phyloP scores from a whole-genome alignment of 805 yeast species.

The Yarrowia sp. region DNA sequence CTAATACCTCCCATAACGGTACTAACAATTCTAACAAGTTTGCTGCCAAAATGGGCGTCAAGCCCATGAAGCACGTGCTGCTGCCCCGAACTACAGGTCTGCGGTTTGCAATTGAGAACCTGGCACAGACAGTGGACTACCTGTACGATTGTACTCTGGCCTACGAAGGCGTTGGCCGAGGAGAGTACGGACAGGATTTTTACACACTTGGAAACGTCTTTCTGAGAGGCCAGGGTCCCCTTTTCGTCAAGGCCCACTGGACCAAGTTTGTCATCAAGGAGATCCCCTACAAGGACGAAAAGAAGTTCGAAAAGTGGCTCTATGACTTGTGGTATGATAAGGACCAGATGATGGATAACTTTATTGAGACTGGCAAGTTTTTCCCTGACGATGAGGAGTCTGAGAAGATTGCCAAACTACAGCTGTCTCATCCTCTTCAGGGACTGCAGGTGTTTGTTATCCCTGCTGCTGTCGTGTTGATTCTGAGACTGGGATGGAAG shows the following conservation, averaged over 20 bases:
- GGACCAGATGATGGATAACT: slow-evolving; percentile 58
- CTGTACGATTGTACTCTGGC: slow-evolving; percentile 83
- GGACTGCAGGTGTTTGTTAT: slow-evolving; percentile 19
- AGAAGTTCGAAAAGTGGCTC: slow-evolving; percentile 71
- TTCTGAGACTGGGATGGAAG: slow-evolving; percentile 11
- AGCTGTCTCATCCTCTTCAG: neutral
- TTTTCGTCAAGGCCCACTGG: slow-evolving; percentile 59
- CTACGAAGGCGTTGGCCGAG: slow-evolving; percentile 62
- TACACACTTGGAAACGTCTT: slow-evolving; percentile 64
- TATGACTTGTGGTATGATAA: slow-evolving; percentile 69
- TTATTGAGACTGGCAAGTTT: slow-evolving; percentile 25
- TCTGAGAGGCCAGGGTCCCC: slow-evolving; percentile 70
- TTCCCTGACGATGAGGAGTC: slow-evolving; percentile 18
- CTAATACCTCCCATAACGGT: slow-evolving; percentile 71
- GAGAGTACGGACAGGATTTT: slow-evolving; percentile 70
- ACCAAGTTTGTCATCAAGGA: slow-evolving; percentile 54
- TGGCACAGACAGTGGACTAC: slow-evolving; percentile 41
- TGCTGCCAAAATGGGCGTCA: slow-evolving; percentile 47
- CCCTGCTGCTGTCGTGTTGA: neutral
- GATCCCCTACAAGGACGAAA: slow-evolving; percentile 59
- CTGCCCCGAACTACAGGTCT: slow-evolving; percentile 85
- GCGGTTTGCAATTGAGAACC: slow-evolving; percentile 56
- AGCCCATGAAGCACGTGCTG: slow-evolving; percentile 56
- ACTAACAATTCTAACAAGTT: slow-evolving; percentile 53
- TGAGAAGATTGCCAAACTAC: slow-evolving; percentile 9